A percentile compares a stretch with the other conserved stretches of the same genome.
These are phyloP conservation scores for Durusdinium trenchii DNA, from an alignment of 73 alveolate genomes.

Conservation along the genomic window DNA sequence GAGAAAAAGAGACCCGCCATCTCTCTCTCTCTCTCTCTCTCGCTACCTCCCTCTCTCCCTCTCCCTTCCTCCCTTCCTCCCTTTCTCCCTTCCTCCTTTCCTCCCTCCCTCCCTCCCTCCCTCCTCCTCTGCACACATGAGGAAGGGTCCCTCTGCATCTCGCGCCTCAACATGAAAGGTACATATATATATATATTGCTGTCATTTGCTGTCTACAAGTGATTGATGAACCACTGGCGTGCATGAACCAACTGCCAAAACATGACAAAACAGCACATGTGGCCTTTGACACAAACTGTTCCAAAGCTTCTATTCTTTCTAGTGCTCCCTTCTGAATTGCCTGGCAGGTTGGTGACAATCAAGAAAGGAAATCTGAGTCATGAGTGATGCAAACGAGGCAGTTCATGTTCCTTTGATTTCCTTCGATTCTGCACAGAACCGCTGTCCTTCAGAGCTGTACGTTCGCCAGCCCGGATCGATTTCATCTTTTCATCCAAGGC, in stretches of 20 bases:
- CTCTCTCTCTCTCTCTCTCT: no score
- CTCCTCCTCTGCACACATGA: conserved; percentile 60
- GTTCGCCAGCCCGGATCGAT: neutral
- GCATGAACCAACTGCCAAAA: neutral
- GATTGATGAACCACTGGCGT: neutral
- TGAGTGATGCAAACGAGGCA: neutral
- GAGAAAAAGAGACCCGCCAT: no score
- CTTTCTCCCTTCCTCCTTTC: no score
- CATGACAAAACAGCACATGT: neutral
- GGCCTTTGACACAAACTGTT: neutral
- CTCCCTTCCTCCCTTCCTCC: no score
- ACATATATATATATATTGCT: neutral
- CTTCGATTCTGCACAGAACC: neutral
- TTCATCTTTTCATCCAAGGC: neutral
- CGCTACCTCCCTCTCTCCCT: no score
- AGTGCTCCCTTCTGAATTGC: neutral
- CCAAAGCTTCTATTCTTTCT: conserved; percentile 15
- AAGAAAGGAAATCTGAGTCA: neutral
- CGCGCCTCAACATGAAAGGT: neutral
- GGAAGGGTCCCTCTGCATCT: conserved; percentile 59
- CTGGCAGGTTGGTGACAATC: neutral
- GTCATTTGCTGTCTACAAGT: neutral
- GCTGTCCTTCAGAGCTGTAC: neutral
- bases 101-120: no score
- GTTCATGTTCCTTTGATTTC: neutral